Conservation (phyloP, 2,329 filamentous ascomycete species). For the Fonsecaea pedrosoi region DNA sequence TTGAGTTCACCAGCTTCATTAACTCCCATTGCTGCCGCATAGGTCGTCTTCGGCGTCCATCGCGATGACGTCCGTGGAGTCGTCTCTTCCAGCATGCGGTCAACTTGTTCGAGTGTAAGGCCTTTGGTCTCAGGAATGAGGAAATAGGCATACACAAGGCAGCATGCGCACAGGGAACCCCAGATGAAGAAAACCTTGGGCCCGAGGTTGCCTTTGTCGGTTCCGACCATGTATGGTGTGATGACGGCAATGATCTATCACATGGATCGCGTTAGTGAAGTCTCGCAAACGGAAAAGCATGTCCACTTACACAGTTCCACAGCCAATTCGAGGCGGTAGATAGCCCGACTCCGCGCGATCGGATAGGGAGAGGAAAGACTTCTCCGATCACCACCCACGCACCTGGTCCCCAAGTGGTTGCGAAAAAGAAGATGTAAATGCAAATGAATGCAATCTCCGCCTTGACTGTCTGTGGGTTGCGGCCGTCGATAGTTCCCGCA, state of each 20-base stretch:
- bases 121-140: slow-evolving; percentile 77
- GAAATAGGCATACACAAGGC: slow-evolving; percentile 75
- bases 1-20: slow-evolving; percentile 47
- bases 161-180: slow-evolving; percentile 75
- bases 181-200: slow-evolving; percentile 82
- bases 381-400: slow-evolving; percentile 79
- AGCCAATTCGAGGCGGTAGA: slow-evolving; percentile 92
- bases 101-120: slow-evolving; percentile 78
- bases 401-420: slow-evolving; percentile 83
- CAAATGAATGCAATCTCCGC: slow-evolving; percentile 86
- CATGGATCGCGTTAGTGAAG: slow-evolving; percentile 55
- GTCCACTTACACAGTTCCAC: slow-evolving; percentile 74
- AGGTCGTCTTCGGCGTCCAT: slow-evolving; percentile 76
- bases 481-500: slow-evolving; percentile 55
- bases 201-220: slow-evolving; percentile 63
- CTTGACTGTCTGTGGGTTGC: slow-evolving; percentile 46
- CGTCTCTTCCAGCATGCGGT: slow-evolving; percentile 88
- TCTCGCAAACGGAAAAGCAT: slow-evolving; percentile 65
- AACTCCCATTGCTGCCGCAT: slow-evolving; percentile 63
- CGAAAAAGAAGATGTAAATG: slow-evolving; percentile 94
- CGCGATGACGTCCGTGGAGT: slow-evolving; percentile 76
- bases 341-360: slow-evolving; percentile 82
- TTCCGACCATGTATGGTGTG: slow-evolving; percentile 73
- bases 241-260: slow-evolving; percentile 67
- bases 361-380: slow-evolving; percentile 87